Evolutionary conservation across 1,284 basidiomycete genomes (phyloP).

Genomic region (Inonotus hispidus): DNA sequence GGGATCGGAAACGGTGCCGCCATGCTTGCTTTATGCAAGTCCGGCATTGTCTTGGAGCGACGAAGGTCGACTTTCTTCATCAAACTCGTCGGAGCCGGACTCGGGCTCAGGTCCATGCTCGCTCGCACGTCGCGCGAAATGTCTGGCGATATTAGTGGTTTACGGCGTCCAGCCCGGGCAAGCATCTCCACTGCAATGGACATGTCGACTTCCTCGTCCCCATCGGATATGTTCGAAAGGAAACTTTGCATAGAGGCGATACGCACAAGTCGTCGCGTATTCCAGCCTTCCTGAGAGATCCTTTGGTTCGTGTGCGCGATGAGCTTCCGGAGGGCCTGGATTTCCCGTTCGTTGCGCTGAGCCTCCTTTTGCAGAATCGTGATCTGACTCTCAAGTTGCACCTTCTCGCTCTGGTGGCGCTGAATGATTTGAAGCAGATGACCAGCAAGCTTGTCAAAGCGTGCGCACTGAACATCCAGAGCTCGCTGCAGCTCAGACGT

Average conservation of each 20-base stretch:
- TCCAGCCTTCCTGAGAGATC: conserved; percentile 1
- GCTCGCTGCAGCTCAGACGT: conserved; percentile 6
- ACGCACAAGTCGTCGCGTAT: neutral
- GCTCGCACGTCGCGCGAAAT: neutral
- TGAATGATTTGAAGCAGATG: conserved; percentile 18
- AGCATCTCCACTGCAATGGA: conserved; percentile 12
- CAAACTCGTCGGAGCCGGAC: neutral
- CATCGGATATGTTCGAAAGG: conserved; percentile 5
- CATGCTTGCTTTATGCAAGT: neutral
- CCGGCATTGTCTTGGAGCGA: conserved; percentile 18
- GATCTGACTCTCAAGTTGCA: conserved; percentile 34
- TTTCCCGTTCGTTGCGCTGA: conserved; percentile 39
- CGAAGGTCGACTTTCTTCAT: conserved; percentile 8
- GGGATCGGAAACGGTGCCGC: neutral
- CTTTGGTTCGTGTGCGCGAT: conserved; percentile 22
- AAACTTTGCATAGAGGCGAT: conserved; percentile 16
- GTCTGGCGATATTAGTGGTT: neutral
- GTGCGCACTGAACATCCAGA: conserved; percentile 15
- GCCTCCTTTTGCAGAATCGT: conserved; percentile 39
- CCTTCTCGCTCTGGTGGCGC: conserved; percentile 38
- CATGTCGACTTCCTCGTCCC: conserved; percentile 13
- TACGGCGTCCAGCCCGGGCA: conserved; percentile 3
- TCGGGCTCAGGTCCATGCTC: conserved; percentile 12
- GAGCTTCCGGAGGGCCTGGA: conserved; percentile 44
- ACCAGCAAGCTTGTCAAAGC: conserved; percentile 16